phyloP scores from a whole-genome alignment of 2,329 filamentous ascomycete genomes.

The Cordyceps sp. region DNA sequence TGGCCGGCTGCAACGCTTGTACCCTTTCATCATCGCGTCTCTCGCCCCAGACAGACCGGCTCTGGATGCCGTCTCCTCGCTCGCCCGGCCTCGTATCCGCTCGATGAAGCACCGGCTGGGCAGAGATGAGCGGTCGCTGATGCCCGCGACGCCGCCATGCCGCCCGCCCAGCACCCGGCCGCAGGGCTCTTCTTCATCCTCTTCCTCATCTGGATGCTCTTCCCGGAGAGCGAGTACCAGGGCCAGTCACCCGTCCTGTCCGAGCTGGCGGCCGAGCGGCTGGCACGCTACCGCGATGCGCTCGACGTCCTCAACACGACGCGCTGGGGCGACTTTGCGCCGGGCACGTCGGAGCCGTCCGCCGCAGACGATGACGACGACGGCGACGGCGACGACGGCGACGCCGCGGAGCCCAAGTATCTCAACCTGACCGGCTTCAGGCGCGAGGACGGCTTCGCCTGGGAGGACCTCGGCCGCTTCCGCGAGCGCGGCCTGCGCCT shows the following conservation, averaged over 20 bases:
- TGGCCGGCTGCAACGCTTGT: too few relatives aligned
- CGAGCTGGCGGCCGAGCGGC: constrained; percentile 23
- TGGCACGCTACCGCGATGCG: constrained; percentile 33
- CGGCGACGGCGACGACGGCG: constrained; percentile 8
- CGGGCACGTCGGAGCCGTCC: constrained; percentile 11
- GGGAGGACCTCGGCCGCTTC: constrained; percentile 55
- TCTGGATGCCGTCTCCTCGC: too few relatives aligned
- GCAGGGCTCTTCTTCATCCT: constrained; percentile 13
- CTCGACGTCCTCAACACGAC: constrained; percentile 37
- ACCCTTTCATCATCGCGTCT: too few relatives aligned
- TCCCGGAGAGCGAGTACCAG: constrained; percentile 18
- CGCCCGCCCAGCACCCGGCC: constrained; percentile 25
- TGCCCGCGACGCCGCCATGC: constrained; percentile 18
- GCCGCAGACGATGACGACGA: constrained; percentile 5
- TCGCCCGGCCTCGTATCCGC: too few relatives aligned
- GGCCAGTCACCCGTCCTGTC: constrained; percentile 16
- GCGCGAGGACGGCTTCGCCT: constrained; percentile 57
- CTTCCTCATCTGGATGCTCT: constrained; percentile 22
- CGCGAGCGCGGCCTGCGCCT: constrained; percentile 47
- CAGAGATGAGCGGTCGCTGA: too few relatives aligned
- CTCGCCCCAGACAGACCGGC: too few relatives aligned
- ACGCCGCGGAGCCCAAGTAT: constrained; percentile 17
- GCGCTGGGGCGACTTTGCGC: constrained; percentile 43
- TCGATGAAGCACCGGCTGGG: too few relatives aligned
- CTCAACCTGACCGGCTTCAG: constrained; percentile 67